phyloP scores from a whole-genome alignment of 345 rosid genomes.

The Garcia nutans region DNA sequence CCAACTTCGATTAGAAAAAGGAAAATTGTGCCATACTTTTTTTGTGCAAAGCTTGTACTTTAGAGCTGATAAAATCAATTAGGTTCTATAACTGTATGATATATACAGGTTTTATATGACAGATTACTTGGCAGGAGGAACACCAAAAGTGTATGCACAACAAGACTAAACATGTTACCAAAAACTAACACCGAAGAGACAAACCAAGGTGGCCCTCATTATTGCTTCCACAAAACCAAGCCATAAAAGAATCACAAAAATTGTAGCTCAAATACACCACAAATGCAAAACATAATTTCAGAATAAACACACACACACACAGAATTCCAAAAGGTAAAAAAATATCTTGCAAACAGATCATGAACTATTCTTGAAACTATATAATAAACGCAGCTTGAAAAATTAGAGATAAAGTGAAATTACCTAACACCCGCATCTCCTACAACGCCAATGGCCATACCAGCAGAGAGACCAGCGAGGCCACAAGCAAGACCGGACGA shows the following conservation, averaged over 20 bases:
- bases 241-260: background rate
- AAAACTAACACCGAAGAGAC: no score
- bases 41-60: background rate
- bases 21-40: background rate
- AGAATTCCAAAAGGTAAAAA: background rate
- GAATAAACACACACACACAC: background rate
- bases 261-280: background rate
- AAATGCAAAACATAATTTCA: background rate
- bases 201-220: background rate
- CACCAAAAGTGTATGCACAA: background rate
- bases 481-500: slow-evolving; percentile 33
- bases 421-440: slow-evolving; percentile 36
- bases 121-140: background rate
- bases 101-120: background rate
- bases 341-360: background rate
- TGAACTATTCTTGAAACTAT: no score
- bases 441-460: slow-evolving; percentile 35
- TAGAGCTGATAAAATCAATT: background rate
- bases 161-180: background rate
- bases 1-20: background rate
- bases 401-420: background rate
- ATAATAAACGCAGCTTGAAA: no score
- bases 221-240: background rate
- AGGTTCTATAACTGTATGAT: background rate
- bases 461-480: slow-evolving; percentile 33